A percentile compares a stretch with the other conserved stretches of the same genome.
phyloP scores from a whole-genome alignment of 129 eudicot genomes.

The Pseudognaphalium luteoalbum region DNA sequence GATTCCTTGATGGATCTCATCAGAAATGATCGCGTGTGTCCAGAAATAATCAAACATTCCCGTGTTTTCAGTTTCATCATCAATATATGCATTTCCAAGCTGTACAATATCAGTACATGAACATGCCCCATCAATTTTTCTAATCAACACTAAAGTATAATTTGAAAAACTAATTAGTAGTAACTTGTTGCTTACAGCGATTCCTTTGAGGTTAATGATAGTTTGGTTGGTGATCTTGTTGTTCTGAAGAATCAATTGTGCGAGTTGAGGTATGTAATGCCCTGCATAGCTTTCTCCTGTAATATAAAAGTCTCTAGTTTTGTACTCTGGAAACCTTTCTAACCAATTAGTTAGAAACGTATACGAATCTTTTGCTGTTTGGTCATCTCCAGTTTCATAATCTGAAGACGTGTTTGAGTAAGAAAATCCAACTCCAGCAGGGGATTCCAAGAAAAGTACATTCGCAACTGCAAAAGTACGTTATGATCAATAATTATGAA shows the following conservation, averaged over 20 bases:
- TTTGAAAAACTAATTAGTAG: not conserved
- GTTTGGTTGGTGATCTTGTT: constrained; percentile 74
- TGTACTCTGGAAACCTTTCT: constrained; percentile 90
- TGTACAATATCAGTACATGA: not conserved
- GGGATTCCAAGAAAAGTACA: constrained; percentile 90
- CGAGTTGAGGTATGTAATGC: constrained; percentile 89
- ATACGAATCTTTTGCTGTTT: constrained; percentile 92
- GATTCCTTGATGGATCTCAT: constrained; percentile 27
- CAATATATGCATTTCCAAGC: not conserved
- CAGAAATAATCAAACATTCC: not conserved
- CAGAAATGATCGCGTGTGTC: not conserved
- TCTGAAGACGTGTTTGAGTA: constrained; percentile 81
- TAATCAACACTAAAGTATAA: too few species aligned
- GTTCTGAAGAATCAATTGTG: constrained; percentile 57
- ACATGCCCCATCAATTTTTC: not conserved
- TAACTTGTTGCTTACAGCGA: not conserved
- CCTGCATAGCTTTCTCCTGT: constrained; percentile 98
- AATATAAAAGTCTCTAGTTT: constrained; percentile 79
- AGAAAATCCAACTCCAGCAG: constrained; percentile 96
- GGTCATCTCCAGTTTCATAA: constrained; percentile 65
- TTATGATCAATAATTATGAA: too few species aligned
- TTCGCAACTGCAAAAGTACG: constrained; percentile 98
- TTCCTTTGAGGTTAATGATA: not conserved
- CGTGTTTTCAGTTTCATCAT: not conserved
- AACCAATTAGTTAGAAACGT: constrained; percentile 75